Conservation (phyloP, 345 rosid genomes). For the Pugionium dolabratum region DNA sequence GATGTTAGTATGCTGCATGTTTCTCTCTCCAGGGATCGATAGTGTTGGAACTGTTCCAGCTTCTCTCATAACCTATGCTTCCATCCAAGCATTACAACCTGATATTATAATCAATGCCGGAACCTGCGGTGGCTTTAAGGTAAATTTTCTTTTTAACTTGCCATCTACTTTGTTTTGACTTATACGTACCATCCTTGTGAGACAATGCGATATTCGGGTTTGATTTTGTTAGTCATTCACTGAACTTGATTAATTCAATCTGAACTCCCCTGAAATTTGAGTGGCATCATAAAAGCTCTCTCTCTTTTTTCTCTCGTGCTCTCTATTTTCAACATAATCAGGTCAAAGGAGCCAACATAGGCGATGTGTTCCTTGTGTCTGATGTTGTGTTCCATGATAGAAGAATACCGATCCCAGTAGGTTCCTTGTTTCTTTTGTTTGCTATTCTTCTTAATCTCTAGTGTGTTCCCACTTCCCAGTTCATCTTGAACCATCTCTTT, state of each 20-base stretch:
- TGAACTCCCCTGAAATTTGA: no score
- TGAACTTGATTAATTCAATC: not conserved
- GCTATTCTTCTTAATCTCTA: no score
- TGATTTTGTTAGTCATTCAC: not conserved
- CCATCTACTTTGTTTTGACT: not conserved
- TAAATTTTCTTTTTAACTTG: conserved; percentile 12
- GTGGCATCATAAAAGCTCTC: no score
- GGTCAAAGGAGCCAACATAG: conserved; percentile 76
- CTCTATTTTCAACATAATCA: conserved; percentile 31
- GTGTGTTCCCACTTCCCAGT: not conserved
- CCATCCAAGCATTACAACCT: conserved; percentile 78
- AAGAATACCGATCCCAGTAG: conserved; percentile 90
- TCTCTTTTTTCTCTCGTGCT: no score
- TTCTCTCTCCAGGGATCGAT: conserved; percentile 69
- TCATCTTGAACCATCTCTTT: conserved; percentile 18
- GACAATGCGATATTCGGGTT: not conserved
- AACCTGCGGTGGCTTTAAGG: conserved; percentile 92
- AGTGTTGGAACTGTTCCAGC: conserved; percentile 81
- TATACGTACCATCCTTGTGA: not conserved
- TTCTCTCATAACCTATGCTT: conserved; percentile 78
- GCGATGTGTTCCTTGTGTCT: conserved; percentile 74
- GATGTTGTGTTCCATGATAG: conserved; percentile 90
- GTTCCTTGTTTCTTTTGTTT: conserved; percentile 13
- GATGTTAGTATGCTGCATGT: no score
- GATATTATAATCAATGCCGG: conserved; percentile 90